phyloP scores from a whole-genome alignment of 805 yeast genomes.

The Wickerhamomyces ciferrii region DNA sequence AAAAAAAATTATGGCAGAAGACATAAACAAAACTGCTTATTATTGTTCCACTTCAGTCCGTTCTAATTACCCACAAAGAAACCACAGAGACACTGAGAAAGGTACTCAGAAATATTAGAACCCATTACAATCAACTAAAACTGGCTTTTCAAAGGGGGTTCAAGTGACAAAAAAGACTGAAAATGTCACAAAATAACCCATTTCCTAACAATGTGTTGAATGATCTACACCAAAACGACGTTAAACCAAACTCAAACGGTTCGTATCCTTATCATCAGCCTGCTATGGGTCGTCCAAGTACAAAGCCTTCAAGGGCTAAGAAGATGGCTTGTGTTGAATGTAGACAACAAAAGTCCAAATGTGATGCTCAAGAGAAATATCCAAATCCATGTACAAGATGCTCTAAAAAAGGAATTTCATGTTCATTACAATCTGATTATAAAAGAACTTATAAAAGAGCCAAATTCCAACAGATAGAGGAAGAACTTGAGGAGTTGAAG shows the following conservation, averaged over 20 bases:
- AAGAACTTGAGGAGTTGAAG: constrained; percentile 67
- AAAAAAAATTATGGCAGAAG: background rate
- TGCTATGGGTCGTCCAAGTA: background rate
- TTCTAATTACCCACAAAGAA: no score
- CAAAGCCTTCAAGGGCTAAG: constrained; percentile 27
- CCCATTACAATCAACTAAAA: no score
- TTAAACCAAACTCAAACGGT: background rate
- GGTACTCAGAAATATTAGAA: no score
- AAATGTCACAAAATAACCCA: background rate
- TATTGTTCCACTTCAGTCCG: no score
- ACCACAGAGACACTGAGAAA: background rate
- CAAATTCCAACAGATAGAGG: constrained; percentile 74
- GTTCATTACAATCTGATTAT: constrained; percentile 75
- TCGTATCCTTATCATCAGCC: background rate
- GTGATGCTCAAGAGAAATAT: constrained; percentile 74
- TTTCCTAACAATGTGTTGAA: background rate
- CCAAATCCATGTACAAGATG: constrained; percentile 87
- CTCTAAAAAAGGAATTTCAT: constrained; percentile 57
- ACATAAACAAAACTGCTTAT: background rate
- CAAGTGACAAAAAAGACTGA: background rate
- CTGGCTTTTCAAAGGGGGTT: background rate
- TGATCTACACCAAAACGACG: background rate
- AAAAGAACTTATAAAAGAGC: constrained; percentile 90
- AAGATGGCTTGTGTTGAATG: constrained; percentile 93
- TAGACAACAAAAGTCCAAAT: constrained; percentile 88